A percentile compares a stretch with the other conserved stretches of the same genome.
phyloP scores from a whole-genome alignment of 2,329 filamentous ascomycete species.

The Ambrosiella beaveri region DNA sequence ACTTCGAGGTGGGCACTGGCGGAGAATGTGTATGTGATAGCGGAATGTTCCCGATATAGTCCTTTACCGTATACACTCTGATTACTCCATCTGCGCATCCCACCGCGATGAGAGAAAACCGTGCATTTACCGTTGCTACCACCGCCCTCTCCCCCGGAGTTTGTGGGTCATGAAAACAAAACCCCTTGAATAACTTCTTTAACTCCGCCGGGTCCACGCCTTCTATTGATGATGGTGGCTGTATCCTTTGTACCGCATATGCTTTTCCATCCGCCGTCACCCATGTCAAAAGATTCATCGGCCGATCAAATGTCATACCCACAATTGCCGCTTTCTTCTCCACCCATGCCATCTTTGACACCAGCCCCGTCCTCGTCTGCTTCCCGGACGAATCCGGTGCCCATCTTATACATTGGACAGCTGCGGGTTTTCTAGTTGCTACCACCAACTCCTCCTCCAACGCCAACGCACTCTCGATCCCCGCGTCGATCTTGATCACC shows the following conservation, averaged over 20 bases:
- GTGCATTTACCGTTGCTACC: constrained; percentile 73
- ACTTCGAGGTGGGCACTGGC: constrained; percentile 47
- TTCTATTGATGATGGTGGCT: constrained; percentile 20
- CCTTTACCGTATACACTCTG: constrained; percentile 77
- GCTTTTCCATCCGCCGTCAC: constrained; percentile 72
- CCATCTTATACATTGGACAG: constrained; percentile 96
- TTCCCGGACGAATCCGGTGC: constrained; percentile 62
- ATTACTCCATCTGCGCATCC: constrained; percentile 66
- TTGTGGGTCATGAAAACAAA: constrained; percentile 71
- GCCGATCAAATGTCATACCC: constrained; percentile 84
- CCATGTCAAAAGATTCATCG: constrained; percentile 94
- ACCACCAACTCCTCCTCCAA: constrained; percentile 87
- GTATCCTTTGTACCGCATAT: constrained; percentile 71
- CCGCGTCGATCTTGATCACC: constrained; percentile 95
- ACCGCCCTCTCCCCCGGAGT: constrained; percentile 42
- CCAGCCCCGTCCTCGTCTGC: constrained; percentile 79
- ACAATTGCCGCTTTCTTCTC: constrained; percentile 57
- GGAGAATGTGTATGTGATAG: constrained; percentile 62
- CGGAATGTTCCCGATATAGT: constrained; percentile 86
- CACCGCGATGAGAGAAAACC: constrained; percentile 84
- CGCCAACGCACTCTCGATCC: constrained; percentile 72
- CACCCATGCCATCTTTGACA: constrained; percentile 75
- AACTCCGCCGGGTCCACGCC: constrained; percentile 20
- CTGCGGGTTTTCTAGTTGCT: constrained; percentile 75
- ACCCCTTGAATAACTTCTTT: constrained; percentile 66